A percentile compares a stretch with the other conserved stretches of the same genome.
These are phyloP conservation scores for Curvularia lunata DNA, from an alignment of 2,329 filamentous ascomycete genomes.

Conservation along the genomic window DNA sequence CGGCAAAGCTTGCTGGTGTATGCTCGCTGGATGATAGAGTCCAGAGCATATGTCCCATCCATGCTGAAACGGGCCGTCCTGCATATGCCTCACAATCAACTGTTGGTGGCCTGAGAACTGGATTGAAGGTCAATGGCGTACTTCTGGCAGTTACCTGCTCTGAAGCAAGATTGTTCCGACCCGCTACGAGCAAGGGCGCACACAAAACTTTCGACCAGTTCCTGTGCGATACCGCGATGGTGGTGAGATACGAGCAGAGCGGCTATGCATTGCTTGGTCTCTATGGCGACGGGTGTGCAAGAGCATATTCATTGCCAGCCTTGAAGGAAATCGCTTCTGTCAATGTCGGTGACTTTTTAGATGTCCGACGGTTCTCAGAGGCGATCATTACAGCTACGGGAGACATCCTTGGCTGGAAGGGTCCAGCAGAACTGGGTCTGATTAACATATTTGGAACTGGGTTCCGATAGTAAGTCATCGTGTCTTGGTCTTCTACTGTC, in stretches of 20 bases:
- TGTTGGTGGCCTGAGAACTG: slow-evolving; percentile 78
- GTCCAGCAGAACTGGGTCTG: slow-evolving; percentile 82
- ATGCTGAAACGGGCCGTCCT: slow-evolving; percentile 75
- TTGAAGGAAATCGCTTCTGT: slow-evolving; percentile 81
- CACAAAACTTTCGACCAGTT: slow-evolving; percentile 86
- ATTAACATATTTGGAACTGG: slow-evolving; percentile 86
- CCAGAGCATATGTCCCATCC: slow-evolving; percentile 78
- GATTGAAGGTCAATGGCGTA: slow-evolving; percentile 76
- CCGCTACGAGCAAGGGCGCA: slow-evolving; percentile 84
- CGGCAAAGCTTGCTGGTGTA: slow-evolving; percentile 73
- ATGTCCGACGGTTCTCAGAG: slow-evolving; percentile 73
- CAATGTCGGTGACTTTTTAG: slow-evolving; percentile 69
- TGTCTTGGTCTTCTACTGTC: neutral
- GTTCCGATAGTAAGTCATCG: slow-evolving; percentile 61
- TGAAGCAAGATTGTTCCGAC: slow-evolving; percentile 86
- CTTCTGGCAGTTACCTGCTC: slow-evolving; percentile 76
- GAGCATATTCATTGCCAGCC: slow-evolving; percentile 84
- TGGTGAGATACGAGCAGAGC: slow-evolving; percentile 75
- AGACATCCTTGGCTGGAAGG: slow-evolving; percentile 85
- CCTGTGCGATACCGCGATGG: slow-evolving; percentile 79
- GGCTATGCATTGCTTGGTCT: slow-evolving; percentile 82
- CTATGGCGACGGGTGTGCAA: slow-evolving; percentile 80
- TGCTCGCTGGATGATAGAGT: slow-evolving; percentile 70
- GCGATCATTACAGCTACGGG: slow-evolving; percentile 77
- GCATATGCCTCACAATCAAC: slow-evolving; percentile 76